Percentiles rank a stretch among this genome's conserved stretches.
Evolutionary conservation across 2,329 filamentous ascomycete species (phyloP).

Genomic region (Simplicillium aogashimaense): DNA sequence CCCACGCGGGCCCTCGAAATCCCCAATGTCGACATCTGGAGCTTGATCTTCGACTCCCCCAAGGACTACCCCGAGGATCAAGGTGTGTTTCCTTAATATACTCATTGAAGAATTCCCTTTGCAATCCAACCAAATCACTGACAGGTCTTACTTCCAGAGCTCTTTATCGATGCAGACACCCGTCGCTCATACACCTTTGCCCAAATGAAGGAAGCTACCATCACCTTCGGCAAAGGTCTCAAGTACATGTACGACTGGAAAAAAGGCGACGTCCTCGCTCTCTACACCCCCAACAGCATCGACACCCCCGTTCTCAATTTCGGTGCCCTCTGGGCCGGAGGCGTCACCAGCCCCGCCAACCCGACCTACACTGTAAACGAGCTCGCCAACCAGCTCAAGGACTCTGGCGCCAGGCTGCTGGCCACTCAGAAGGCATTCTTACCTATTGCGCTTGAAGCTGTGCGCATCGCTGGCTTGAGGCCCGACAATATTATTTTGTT

Average conservation of each 20-base stretch:
- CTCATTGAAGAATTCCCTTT: not conserved
- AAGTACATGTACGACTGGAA: conserved; percentile 66
- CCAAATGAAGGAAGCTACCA: conserved; percentile 53
- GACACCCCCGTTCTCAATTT: conserved; percentile 71
- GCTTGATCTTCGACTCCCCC: conserved; percentile 63
- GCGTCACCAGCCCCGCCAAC: conserved; percentile 75
- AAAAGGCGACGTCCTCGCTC: conserved; percentile 71
- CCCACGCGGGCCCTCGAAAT: conserved; percentile 55
- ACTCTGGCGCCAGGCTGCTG: conserved; percentile 64
- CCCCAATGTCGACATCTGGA: conserved; percentile 70
- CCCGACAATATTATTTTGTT: conserved; percentile 66
- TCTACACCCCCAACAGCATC: conserved; percentile 80
- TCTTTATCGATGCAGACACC: conserved; percentile 69
- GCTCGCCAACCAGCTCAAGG: conserved; percentile 73
- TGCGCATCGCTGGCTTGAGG: conserved; percentile 58
- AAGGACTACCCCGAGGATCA: conserved; percentile 51
- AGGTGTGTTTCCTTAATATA: conserved; percentile 1
- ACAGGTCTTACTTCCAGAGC: conserved; percentile 43
- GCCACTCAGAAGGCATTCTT: conserved; percentile 64
- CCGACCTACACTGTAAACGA: conserved; percentile 79
- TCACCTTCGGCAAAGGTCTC: conserved; percentile 73
- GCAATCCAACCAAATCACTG: not conserved
- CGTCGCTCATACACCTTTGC: conserved; percentile 59
- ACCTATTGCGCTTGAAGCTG: conserved; percentile 55
- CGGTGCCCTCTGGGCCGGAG: conserved; percentile 76